Evolutionary conservation across 345 rosid species (phyloP).

Genomic region (Eucalyptus tenuipes): DNA sequence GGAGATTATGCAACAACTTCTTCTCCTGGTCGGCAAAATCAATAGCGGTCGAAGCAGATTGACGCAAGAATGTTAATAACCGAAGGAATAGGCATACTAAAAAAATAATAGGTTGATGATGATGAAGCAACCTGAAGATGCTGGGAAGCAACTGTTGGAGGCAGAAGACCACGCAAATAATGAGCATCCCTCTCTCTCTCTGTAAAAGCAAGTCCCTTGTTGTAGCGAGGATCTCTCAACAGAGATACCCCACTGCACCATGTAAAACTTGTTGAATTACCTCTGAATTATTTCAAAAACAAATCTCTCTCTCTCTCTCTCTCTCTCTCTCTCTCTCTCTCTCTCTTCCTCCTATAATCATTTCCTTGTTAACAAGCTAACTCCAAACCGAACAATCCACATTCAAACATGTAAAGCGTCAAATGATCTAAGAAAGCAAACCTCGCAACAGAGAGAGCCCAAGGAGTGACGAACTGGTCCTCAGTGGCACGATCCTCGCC

Average conservation of each 20-base stretch:
- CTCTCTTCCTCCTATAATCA: neutral
- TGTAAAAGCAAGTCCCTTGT: conserved; percentile 83
- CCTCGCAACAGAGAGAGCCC: conserved; percentile 77
- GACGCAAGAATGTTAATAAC: neutral
- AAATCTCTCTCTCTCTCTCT: neutral
- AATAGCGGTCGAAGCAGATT: neutral
- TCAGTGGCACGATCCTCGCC: conserved; percentile 75
- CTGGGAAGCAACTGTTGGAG: conserved; percentile 55
- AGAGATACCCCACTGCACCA: conserved; percentile 51
- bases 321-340: neutral
- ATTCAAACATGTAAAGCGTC: neutral
- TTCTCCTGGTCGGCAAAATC: conserved; percentile 37
- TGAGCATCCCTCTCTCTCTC: conserved; percentile 80
- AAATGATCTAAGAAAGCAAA: neutral
- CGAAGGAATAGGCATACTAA: neutral
- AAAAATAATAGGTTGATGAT: neutral
- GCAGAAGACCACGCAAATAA: conserved; percentile 81
- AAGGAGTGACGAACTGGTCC: conserved; percentile 71
- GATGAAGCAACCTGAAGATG: conserved; percentile 46
- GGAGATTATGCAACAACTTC: conserved; percentile 46
- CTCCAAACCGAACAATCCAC: neutral
- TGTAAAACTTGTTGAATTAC: neutral
- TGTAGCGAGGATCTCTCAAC: conserved; percentile 77
- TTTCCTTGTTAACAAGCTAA: neutral
- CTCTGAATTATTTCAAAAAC: neutral